Percentiles rank a stretch among this genome's conserved stretches.
These are phyloP conservation scores for Viola odorata DNA, from an alignment of 345 rosid genomes.

Conservation along the genomic window DNA sequence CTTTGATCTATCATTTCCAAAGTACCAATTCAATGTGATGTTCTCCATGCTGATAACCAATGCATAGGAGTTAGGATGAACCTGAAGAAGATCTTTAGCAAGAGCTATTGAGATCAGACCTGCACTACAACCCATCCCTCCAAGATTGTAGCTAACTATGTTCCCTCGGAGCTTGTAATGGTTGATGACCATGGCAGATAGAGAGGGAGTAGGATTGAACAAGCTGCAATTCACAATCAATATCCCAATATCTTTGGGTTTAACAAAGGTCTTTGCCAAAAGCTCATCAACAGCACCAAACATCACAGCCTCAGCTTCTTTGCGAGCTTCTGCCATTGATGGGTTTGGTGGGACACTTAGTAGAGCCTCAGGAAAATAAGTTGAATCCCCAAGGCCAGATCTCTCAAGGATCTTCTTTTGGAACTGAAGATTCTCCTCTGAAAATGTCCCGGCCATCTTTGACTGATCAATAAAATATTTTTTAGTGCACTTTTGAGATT, in stretches of 20 bases:
- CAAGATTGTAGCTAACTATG: constrained; percentile 30
- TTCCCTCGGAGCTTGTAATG: constrained; percentile 35
- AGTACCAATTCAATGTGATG: constrained; percentile 41
- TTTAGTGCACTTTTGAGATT: constrained; percentile 29
- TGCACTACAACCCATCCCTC: constrained; percentile 44
- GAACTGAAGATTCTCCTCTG: neutral
- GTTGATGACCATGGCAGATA: constrained; percentile 36
- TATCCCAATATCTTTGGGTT: constrained; percentile 38
- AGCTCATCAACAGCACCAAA: constrained; percentile 16
- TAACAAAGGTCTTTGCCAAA: constrained; percentile 27
- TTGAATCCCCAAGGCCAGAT: constrained; percentile 32
- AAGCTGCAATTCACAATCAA: constrained; percentile 34
- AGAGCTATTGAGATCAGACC: constrained; percentile 52
- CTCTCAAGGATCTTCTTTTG: constrained; percentile 4
- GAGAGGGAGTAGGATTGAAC: constrained; percentile 37
- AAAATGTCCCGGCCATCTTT: constrained; percentile 16
- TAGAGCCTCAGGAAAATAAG: constrained; percentile 24
- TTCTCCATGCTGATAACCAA: constrained; percentile 56
- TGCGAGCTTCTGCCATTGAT: constrained; percentile 27
- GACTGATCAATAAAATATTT: constrained; percentile 34
- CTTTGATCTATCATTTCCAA: constrained; percentile 53
- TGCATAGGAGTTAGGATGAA: constrained; percentile 44
- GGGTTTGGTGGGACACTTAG: constrained; percentile 7
- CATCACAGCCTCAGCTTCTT: constrained; percentile 25
- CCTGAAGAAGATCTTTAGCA: constrained; percentile 51